Evolutionary conservation across 495 filamentous ascomycete genomes (phyloP).

Genomic region (Terfezia claveryi): DNA sequence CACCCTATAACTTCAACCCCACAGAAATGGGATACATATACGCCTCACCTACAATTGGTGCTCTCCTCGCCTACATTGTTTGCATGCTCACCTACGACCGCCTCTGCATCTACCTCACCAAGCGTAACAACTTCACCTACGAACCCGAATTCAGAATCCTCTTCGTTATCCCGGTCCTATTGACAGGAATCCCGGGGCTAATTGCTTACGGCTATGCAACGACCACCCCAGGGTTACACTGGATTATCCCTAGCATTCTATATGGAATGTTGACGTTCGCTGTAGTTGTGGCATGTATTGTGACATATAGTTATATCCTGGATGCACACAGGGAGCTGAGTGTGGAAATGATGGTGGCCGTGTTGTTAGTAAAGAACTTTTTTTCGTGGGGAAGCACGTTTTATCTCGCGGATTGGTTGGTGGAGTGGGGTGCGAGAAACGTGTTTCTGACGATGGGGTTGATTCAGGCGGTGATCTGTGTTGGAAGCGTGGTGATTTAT

Average conservation of each 20-base stretch:
- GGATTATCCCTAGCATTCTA: conserved; percentile 23
- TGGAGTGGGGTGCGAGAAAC: conserved; percentile 18
- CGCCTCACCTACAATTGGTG: conserved; percentile 26
- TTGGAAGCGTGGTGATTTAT: conserved; percentile 23
- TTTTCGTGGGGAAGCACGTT: conserved; percentile 26
- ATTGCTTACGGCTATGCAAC: conserved; percentile 25
- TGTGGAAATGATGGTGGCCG: conserved; percentile 25
- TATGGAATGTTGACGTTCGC: conserved; percentile 26
- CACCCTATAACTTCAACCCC: conserved; percentile 23
- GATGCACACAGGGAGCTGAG: conserved; percentile 26
- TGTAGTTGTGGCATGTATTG: conserved; percentile 24
- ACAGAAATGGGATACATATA: conserved; percentile 24
- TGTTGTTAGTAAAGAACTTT: conserved; percentile 25
- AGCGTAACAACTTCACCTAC: conserved; percentile 28
- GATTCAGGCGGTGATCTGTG: conserved; percentile 22
- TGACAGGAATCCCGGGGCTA: conserved; percentile 23
- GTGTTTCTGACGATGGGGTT: conserved; percentile 25
- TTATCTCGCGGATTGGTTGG: conserved; percentile 26
- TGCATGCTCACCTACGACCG: conserved; percentile 26
- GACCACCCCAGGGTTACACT: conserved; percentile 17
- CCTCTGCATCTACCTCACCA: conserved; percentile 26
- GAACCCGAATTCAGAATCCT: conserved; percentile 35
- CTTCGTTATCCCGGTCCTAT: conserved; percentile 23
- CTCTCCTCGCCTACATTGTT: conserved; percentile 24
- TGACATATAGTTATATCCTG: conserved; percentile 24